Conservation (phyloP, 805 yeast genomes). For the Candida bentonensis region DNA sequence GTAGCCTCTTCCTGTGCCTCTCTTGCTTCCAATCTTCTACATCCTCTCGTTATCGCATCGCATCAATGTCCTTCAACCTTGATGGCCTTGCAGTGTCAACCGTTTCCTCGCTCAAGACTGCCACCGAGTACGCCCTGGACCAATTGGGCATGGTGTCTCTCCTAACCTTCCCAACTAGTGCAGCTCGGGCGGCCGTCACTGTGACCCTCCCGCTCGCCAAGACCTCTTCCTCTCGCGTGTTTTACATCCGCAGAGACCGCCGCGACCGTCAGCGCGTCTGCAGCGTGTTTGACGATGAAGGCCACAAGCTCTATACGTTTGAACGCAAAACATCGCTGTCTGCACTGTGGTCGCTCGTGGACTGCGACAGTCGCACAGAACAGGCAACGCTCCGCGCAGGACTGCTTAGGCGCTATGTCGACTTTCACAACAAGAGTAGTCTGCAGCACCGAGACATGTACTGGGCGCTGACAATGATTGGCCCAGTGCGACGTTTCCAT, state of each 20-base stretch:
- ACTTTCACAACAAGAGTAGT: constrained; percentile 33
- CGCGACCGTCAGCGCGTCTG: constrained; percentile 30
- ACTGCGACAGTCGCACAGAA: constrained; percentile 31
- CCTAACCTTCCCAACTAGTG: not conserved
- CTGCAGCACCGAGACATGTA: constrained; percentile 32
- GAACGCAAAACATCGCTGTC: constrained; percentile 34
- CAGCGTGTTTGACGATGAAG: constrained; percentile 36
- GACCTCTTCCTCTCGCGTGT: constrained; percentile 20
- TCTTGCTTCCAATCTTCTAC: no score
- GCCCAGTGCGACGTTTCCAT: constrained; percentile 33
- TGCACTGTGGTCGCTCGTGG: constrained; percentile 39
- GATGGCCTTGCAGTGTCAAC: not conserved
- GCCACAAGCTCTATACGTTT: constrained; percentile 33
- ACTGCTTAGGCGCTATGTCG: constrained; percentile 29
- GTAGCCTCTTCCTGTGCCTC: no score
- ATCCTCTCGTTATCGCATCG: no score
- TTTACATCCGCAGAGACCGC: constrained; percentile 37
- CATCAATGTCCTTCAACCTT: not conserved
- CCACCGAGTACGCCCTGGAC: not conserved
- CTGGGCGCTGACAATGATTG: constrained; percentile 25
- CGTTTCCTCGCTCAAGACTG: not conserved
- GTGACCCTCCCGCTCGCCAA: not conserved
- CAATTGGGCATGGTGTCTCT: not conserved
- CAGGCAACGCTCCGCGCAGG: constrained; percentile 40
- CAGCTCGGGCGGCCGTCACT: not conserved